Conservation (phyloP, 257 asterid species). For the Solanum chilense region DNA sequence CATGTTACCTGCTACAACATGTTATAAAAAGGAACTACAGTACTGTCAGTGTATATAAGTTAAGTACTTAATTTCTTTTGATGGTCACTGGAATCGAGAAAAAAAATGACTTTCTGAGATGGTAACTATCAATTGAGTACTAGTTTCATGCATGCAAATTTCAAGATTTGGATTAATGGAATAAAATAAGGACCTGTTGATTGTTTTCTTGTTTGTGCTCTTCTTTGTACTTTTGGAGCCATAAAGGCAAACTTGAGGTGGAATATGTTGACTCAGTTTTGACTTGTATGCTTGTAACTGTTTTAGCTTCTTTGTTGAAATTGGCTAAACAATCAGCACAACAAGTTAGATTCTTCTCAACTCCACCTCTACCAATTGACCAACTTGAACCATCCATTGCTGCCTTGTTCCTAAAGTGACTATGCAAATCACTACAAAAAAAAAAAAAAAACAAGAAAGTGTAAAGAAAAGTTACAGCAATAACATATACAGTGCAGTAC, state of each 20-base stretch:
- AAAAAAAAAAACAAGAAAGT: too few relatives aligned
- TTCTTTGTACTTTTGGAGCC: conserved; percentile 76
- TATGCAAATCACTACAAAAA: conserved; percentile 31
- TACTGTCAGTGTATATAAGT: background rate
- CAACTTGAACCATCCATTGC: conserved; percentile 30
- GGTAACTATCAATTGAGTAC: background rate
- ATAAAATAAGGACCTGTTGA: conserved; percentile 27
- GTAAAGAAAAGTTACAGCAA: background rate
- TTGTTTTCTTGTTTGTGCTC: conserved; percentile 18
- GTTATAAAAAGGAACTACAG: background rate
- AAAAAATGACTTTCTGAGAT: too few relatives aligned
- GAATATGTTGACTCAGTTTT: conserved; percentile 19
- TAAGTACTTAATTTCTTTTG: background rate
- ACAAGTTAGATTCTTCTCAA: conserved; percentile 53
- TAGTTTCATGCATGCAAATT: background rate
- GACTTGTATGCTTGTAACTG: conserved; percentile 5
- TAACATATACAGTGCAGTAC: background rate
- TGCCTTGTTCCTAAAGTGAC: conserved; percentile 32
- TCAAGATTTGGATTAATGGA: background rate
- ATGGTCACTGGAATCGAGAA: background rate
- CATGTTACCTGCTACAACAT: too few relatives aligned
- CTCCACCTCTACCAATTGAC: conserved; percentile 24
- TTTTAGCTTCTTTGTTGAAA: conserved; percentile 60
- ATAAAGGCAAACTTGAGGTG: conserved; percentile 60
- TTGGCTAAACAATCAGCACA: conserved; percentile 64